These are phyloP conservation scores for Pinus albicaulis DNA, from an alignment of 75 land plant genomes.

Conservation along the genomic window DNA sequence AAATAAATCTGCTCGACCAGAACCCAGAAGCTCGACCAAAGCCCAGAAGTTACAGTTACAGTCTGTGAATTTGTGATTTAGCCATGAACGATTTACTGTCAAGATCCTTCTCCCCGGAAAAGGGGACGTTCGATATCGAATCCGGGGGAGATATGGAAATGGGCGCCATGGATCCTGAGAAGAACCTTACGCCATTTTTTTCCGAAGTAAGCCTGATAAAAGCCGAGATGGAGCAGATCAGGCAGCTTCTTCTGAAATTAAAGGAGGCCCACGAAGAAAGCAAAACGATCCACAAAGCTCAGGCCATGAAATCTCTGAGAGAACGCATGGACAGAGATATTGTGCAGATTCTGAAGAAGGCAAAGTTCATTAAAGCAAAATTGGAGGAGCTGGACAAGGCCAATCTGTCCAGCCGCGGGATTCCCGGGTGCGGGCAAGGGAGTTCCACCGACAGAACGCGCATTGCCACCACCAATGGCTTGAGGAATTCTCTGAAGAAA, in stretches of 20 bases:
- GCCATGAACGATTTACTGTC: conserved; percentile 12
- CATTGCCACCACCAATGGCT: conserved; percentile 16
- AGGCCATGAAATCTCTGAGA: conserved; percentile 32
- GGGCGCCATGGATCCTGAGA: background rate
- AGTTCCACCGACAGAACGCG: conserved; percentile 32
- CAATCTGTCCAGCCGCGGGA: conserved; percentile 20
- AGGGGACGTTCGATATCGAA: background rate
- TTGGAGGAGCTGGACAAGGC: conserved; percentile 25
- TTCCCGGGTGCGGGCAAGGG: conserved; percentile 33
- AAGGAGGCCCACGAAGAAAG: conserved; percentile 39
- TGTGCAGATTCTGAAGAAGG: conserved; percentile 20
- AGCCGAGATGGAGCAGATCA: conserved; percentile 30
- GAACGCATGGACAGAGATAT: conserved; percentile 40
- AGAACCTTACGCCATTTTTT: conserved; percentile 49
- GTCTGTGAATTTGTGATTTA: too few relatives aligned
- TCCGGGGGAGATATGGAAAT: background rate
- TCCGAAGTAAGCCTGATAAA: conserved; percentile 40
- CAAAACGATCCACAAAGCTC: conserved; percentile 22
- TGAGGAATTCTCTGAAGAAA: conserved; percentile 58
- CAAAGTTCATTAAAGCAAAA: conserved; percentile 31
- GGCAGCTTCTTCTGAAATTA: conserved; percentile 21
- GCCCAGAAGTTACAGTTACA: too few relatives aligned
- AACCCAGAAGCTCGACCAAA: too few relatives aligned
- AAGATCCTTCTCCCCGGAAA: conserved; percentile 7
- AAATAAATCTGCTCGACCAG: too few relatives aligned